These are phyloP conservation scores for Aspergillus asperescens DNA, from an alignment of 495 filamentous ascomycete species.

Conservation along the genomic window DNA sequence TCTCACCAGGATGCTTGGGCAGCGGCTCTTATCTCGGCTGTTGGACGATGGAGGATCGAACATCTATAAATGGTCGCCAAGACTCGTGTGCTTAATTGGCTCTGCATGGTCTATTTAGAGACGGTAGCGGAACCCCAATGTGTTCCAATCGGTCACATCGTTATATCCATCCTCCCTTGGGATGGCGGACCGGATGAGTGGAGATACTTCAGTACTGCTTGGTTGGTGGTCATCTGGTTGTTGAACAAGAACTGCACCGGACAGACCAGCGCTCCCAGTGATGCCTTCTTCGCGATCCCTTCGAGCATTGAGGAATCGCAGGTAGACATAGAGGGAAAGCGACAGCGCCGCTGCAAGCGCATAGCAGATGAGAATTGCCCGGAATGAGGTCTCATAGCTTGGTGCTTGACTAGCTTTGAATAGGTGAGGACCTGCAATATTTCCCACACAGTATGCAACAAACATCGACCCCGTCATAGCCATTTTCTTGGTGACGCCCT, in stretches of 20 bases:
- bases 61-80: too few species aligned
- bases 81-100: not conserved
- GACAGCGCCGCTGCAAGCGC: slow-evolving; percentile 36
- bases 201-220: slow-evolving; percentile 18
- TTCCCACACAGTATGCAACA: slow-evolving; percentile 38
- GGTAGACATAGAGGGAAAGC: slow-evolving; percentile 35
- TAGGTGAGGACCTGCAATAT: slow-evolving; percentile 39
- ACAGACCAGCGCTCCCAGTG: slow-evolving; percentile 35
- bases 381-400: slow-evolving; percentile 42
- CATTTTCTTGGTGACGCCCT: slow-evolving; percentile 63
- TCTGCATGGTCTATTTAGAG: slow-evolving; percentile 1
- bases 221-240: slow-evolving; percentile 16
- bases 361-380: slow-evolving; percentile 50
- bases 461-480: slow-evolving; percentile 42
- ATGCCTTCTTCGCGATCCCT: slow-evolving; percentile 38
- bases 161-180: slow-evolving; percentile 41
- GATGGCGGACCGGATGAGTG: slow-evolving; percentile 26
- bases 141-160: slow-evolving; percentile 51
- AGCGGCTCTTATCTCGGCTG: slow-evolving; percentile 3
- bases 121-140: slow-evolving; percentile 48
- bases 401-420: slow-evolving; percentile 34
- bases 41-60: too few species aligned
- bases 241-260: slow-evolving; percentile 22
- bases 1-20: not conserved
- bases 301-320: slow-evolving; percentile 36